Base-by-base conservation (phyloP, 108 stramenopile genomes). In the Cyclotella kingstonii region DNA sequence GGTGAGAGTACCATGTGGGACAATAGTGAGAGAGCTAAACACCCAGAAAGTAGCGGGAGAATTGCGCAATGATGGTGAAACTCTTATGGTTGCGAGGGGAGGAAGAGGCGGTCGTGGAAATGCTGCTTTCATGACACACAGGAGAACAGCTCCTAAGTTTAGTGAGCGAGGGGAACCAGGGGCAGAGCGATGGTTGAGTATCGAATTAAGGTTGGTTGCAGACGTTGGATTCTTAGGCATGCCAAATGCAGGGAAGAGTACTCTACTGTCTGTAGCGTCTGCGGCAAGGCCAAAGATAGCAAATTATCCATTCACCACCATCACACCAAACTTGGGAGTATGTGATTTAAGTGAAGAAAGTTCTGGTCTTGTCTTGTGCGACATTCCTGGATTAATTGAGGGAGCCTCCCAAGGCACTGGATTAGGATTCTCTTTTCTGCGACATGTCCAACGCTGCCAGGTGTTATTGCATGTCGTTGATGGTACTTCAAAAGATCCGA, bases 181-280 rank as follows among this genome's bases (percentile, higher is more conserved):
- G 11, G 82, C 82, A 29, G 72, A 79, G 53, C 76, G 95, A 43
- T 96, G 95, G 96, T 60, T 98, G 42, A 59, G 77, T 22, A 64
- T 98, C 18, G 96, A 97, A 71, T 72, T 98, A 36, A 77, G 93
- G 34, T 65, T 98, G 33, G 94, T 98, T n/a, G 96, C 94, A 5
- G 98, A 98, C 75, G 96, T 97, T 26, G 97, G 97, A 33, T 86
- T 98, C 54, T 67, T 98, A 51, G 97, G 97, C 35, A 84, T 87
- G 73, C 98, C 98, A n/a, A 98, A 97, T 83, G 98, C 97, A n/a
- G 98, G 98, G 52, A 98, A 98, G 82, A 87, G 85, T 29, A 97
- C 98, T 0, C 68, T 98, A 23, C 61, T 98, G 63, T 87, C 85
- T 36, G 84, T 89, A 18, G 83, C 90, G 19, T 85, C 82, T 21